Evolutionary conservation across 495 filamentous ascomycete genomes (phyloP).

Genomic region (Neurospora sp.): DNA sequence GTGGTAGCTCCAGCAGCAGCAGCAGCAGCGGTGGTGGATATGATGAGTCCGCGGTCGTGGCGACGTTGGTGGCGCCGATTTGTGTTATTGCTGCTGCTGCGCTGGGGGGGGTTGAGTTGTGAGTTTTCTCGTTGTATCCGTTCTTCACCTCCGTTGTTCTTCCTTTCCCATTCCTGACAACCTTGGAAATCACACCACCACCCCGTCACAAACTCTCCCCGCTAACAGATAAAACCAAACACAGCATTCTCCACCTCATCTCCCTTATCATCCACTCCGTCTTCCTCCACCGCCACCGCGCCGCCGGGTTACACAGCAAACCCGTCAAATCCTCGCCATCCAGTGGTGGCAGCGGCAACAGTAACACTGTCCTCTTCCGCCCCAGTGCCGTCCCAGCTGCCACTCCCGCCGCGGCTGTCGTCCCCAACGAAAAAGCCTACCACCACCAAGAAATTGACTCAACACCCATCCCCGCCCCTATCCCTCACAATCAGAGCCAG

Average conservation of each 20-base stretch:
- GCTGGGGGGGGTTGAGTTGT: conserved; percentile 36
- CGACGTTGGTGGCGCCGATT: neutral
- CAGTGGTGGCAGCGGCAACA: neutral
- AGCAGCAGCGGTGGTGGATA: neutral
- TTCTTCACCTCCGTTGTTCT: neutral
- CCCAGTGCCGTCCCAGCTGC: neutral
- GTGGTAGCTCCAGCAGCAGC: no score
- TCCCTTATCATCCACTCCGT: conserved; percentile 31
- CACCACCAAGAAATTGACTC: neutral
- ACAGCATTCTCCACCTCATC: conserved; percentile 29
- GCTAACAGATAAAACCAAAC: conserved; percentile 1
- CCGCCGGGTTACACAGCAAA: conserved; percentile 28
- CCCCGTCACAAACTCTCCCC: no score
- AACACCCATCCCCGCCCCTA: neutral
- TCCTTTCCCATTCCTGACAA: neutral
- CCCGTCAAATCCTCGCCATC: conserved; percentile 9
- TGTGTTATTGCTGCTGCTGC: conserved; percentile 7
- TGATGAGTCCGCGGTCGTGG: neutral
- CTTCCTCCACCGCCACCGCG: conserved; percentile 34
- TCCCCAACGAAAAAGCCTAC: neutral
- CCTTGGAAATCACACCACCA: neutral
- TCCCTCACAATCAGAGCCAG: neutral
- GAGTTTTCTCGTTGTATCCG: conserved; percentile 6
- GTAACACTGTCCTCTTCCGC: neutral
- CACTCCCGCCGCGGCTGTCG: neutral